Percentiles rank a stretch among this genome's conserved stretches.
phyloP scores from a whole-genome alignment of 2,329 filamentous ascomycete species.

The Monilinia vaccinii-corymbosi region DNA sequence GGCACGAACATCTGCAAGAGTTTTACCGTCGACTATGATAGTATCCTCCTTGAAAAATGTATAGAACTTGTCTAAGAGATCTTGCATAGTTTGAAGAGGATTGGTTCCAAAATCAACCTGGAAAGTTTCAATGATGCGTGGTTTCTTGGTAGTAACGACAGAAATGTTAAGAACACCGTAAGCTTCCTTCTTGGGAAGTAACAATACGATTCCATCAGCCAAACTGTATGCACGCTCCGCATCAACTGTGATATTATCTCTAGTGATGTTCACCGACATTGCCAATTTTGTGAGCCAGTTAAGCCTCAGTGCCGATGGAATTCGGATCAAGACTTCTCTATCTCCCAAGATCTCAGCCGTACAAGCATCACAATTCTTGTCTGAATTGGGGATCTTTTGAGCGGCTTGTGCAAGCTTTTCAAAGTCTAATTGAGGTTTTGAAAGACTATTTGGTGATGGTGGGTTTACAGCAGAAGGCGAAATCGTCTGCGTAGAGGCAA shows the following conservation, averaged over 20 bases:
- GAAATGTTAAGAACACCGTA: constrained; percentile 49
- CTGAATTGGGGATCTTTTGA: constrained; percentile 13
- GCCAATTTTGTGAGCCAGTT: constrained; percentile 49
- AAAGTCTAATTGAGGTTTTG: constrained; percentile 33
- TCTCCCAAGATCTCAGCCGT: constrained; percentile 38
- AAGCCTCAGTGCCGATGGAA: constrained; percentile 42
- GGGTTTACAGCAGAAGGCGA: constrained; percentile 30
- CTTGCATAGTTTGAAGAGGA: constrained; percentile 21
- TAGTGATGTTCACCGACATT: constrained; percentile 45
- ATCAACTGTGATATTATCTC: constrained; percentile 38
- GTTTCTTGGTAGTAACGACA: constrained; percentile 48
- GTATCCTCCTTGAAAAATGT: constrained; percentile 20
- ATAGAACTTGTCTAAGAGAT: constrained; percentile 20
- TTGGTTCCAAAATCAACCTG: constrained; percentile 46
- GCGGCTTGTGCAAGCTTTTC: constrained; percentile 18
- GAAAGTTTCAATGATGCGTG: constrained; percentile 52
- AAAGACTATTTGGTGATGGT: constrained; percentile 32
- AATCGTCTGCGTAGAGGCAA: constrained; percentile 27
- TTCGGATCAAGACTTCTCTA: constrained; percentile 45
- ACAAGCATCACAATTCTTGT: constrained; percentile 32
- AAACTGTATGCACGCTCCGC: constrained; percentile 34
- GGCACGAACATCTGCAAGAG: constrained; percentile 15
- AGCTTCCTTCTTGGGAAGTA: constrained; percentile 45
- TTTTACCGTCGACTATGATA: constrained; percentile 13
- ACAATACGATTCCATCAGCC: constrained; percentile 29